phyloP scores from a whole-genome alignment of 257 asterid genomes.

The Mentha longifolia region DNA sequence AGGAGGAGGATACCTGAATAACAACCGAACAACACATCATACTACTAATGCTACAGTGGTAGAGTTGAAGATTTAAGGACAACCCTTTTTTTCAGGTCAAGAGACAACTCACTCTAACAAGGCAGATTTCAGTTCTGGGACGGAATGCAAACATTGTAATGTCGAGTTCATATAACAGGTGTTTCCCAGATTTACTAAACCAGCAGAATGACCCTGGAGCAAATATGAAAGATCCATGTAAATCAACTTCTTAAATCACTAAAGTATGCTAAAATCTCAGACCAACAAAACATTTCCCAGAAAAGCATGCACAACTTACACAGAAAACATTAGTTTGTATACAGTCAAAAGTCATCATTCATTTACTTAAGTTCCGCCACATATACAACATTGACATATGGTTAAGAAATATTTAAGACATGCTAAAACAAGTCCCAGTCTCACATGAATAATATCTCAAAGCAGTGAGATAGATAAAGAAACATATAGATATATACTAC shows the following conservation, averaged over 20 bases:
- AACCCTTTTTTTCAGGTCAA: conserved; percentile 19
- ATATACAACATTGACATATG: not conserved
- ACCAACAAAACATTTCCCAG: conserved; percentile 19
- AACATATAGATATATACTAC: not conserved
- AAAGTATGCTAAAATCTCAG: conserved; percentile 11
- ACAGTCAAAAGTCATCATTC: conserved; percentile 12
- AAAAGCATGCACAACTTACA: too few species aligned
- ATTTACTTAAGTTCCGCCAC: not conserved
- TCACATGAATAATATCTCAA: conserved; percentile 19
- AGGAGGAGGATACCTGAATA: conserved; percentile 72
- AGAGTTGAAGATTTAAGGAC: conserved; percentile 14
- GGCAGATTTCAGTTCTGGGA: conserved; percentile 93
- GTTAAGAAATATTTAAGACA: not conserved
- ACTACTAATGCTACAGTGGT: conserved; percentile 21
- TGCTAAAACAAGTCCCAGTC: conserved; percentile 10
- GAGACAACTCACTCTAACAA: conserved; percentile 62
- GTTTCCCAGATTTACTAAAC: conserved; percentile 88
- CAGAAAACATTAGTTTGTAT: conserved; percentile 5
- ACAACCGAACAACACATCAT: conserved; percentile 23
- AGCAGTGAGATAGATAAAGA: conserved; percentile 10
- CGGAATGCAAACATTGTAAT: conserved; percentile 92
- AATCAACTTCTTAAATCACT: conserved; percentile 18
- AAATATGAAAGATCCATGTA: conserved; percentile 29
- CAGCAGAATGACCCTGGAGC: conserved; percentile 95
- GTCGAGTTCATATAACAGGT: conserved; percentile 99